A percentile compares a stretch with the other conserved stretches of the same genome.
Conservation (phyloP, 2,329 filamentous ascomycete species). For the Knoxdaviesia capensis region DNA sequence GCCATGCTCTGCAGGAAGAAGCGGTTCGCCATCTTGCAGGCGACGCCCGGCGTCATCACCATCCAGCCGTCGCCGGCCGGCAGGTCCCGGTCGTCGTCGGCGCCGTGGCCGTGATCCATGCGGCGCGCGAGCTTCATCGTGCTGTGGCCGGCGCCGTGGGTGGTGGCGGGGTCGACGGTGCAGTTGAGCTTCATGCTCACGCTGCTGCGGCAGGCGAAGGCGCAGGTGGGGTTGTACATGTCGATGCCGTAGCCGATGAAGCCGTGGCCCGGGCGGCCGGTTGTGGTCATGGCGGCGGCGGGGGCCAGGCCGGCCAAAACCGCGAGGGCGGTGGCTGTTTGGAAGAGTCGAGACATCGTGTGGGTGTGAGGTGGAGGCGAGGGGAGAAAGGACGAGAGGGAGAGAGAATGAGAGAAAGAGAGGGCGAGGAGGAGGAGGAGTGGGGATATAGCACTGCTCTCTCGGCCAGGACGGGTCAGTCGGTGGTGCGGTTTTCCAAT, state of each 20-base stretch:
- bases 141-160: background rate
- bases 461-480: too few relatives aligned
- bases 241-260: slow-evolving; percentile 10
- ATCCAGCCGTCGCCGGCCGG: background rate
- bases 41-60: background rate
- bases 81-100: background rate
- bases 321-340: too few relatives aligned
- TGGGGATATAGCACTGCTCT: too few relatives aligned
- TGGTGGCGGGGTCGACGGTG: too few relatives aligned
- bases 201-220: slow-evolving; percentile 34
- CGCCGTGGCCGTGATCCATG: background rate
- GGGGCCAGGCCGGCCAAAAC: background rate
- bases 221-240: slow-evolving; percentile 47
- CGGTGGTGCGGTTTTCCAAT: too few relatives aligned
- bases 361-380: too few relatives aligned
- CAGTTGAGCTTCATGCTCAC: background rate
- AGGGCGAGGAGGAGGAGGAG: too few relatives aligned
- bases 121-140: background rate
- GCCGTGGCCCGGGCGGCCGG: slow-evolving; percentile 4
- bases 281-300: background rate
- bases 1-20: slow-evolving; percentile 7
- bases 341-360: too few relatives aligned
- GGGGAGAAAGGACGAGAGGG: too few relatives aligned
- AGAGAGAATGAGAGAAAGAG: too few relatives aligned
- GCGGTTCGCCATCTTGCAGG: slow-evolving; percentile 7